These are phyloP conservation scores for Rutstroemia sydowiana DNA, from an alignment of 2,329 filamentous ascomycete genomes.

Conservation along the genomic window DNA sequence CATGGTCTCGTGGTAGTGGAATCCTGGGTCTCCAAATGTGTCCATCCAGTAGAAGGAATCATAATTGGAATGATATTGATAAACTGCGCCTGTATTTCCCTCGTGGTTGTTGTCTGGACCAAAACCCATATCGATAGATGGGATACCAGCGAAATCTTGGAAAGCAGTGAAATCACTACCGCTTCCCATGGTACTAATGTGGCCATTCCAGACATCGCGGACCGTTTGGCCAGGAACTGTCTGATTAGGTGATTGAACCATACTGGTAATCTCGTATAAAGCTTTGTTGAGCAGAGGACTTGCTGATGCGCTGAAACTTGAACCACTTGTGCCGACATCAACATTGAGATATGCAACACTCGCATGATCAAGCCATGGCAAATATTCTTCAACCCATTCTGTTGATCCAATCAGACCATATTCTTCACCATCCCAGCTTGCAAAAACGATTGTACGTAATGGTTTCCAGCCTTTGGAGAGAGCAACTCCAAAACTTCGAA, in stretches of 20 bases:
- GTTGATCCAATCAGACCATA: slow-evolving; percentile 75
- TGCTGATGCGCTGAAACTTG: no score
- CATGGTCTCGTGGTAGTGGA: slow-evolving; percentile 52
- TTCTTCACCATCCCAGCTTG: slow-evolving; percentile 67
- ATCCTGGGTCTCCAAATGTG: slow-evolving; percentile 61
- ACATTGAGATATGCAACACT: slow-evolving; percentile 74
- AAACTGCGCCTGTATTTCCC: slow-evolving; percentile 40
- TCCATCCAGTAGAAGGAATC: slow-evolving; percentile 83
- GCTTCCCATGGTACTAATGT: slow-evolving; percentile 51
- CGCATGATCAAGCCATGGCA: slow-evolving; percentile 65
- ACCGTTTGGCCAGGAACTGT: slow-evolving; percentile 33
- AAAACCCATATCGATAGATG: slow-evolving; percentile 52
- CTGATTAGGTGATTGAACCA: slow-evolving; percentile 38
- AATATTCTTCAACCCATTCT: slow-evolving; percentile 79
- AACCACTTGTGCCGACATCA: slow-evolving; percentile 51
- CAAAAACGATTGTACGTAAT: slow-evolving; percentile 83
- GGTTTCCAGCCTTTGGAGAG: slow-evolving; percentile 73
- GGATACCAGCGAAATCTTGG: slow-evolving; percentile 46
- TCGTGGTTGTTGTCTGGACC: slow-evolving; percentile 26
- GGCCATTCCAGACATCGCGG: slow-evolving; percentile 42
- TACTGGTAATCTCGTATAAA: slow-evolving; percentile 46
- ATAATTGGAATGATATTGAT: slow-evolving; percentile 79
- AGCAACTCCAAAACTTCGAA: slow-evolving; percentile 66
- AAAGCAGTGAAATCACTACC: slow-evolving; percentile 64
- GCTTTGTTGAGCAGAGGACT: slow-evolving; percentile 39